Base-by-base conservation (phyloP, 192 early-diverging fungal species). In the Podochytrium sp. region DNA sequence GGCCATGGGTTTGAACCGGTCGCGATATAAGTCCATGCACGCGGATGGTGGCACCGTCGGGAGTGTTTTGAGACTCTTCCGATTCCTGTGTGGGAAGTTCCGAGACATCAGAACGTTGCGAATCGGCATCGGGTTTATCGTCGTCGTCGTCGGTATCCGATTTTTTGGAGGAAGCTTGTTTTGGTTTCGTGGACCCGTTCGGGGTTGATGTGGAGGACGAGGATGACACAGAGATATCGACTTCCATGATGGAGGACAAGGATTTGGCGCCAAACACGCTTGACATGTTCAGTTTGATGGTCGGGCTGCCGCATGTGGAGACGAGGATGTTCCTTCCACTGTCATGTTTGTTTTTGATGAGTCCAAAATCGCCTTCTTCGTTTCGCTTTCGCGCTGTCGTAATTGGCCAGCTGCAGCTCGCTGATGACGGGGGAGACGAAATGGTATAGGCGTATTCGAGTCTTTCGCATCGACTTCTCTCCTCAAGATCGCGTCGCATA, bases 201-300 rank as follows among this genome's bases (percentile, higher is more conserved):
- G n/a, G n/a, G n/a, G n/a, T n/a, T n/a, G n/a, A n/a, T n/a, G n/a
- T n/a, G n/a, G 0, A 49, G n/a, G n/a, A n/a, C 14, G 41, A 25
- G 5, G 63, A 6, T 10, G 34, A 38, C 2, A 89, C 74, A 3
- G 84, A 73, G 29, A 89, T 79, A 23, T 88, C 75, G 14, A 91
- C 49, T 1, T 78, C 75, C 43, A 80, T 65, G 10, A 86, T 52
- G 6, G 57, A 27, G 10, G 52, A 34, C 0, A 87, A 43, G 16
- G 86, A 23, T 51, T 92, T 92, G 3, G 83, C 49, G 1, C 95
- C 94, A 79, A 97, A 92, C 7, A 97, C 83, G 43, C 91, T 85
- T 6, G 87, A 79, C 40, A 98, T 84, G 74, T 94, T 94, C 23
- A 90, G 87, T 41, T 80, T 78, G 2, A 92, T 35, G 10, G 74